Conservation (phyloP, 257 asterid species). For the Capsicum chinense region DNA sequence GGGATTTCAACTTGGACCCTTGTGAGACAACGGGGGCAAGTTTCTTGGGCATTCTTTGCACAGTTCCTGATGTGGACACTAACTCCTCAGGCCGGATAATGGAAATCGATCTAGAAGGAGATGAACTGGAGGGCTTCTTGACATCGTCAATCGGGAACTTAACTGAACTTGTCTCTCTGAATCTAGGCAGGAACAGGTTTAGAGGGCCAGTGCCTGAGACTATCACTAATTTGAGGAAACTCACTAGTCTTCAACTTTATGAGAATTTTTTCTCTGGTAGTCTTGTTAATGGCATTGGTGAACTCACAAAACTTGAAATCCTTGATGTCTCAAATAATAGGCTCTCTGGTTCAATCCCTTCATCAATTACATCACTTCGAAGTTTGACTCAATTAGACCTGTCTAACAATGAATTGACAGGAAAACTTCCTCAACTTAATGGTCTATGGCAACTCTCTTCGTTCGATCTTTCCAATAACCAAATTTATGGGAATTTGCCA, state of each 20-base stretch:
- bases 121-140: constrained; percentile 57
- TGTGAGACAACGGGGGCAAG: constrained; percentile 49
- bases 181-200: constrained; percentile 48
- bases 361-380: constrained; percentile 35
- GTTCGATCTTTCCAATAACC: constrained; percentile 48
- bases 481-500: constrained; percentile 50
- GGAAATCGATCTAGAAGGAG: constrained; percentile 53
- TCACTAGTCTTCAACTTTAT: constrained; percentile 43
- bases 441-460: constrained; percentile 51
- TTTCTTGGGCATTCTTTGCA: constrained; percentile 49
- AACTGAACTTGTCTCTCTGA: constrained; percentile 44
- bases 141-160: constrained; percentile 49
- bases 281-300: constrained; percentile 37
- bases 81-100: constrained; percentile 42
- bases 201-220: constrained; percentile 52
- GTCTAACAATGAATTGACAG: constrained; percentile 45
- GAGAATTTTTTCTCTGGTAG: constrained; percentile 53
- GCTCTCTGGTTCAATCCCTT: constrained; percentile 50
- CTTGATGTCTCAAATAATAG: constrained; percentile 45
- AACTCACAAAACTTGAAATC: constrained; percentile 40
- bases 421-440: constrained; percentile 48
- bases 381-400: constrained; percentile 38
- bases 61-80: constrained; percentile 36
- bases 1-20: constrained; percentile 54
- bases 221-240: constrained; percentile 37